Percentiles rank a stretch among this genome's conserved stretches.
Conservation (phyloP, 1,284 basidiomycete genomes). For the Cutaneotrichosporon cutaneum region DNA sequence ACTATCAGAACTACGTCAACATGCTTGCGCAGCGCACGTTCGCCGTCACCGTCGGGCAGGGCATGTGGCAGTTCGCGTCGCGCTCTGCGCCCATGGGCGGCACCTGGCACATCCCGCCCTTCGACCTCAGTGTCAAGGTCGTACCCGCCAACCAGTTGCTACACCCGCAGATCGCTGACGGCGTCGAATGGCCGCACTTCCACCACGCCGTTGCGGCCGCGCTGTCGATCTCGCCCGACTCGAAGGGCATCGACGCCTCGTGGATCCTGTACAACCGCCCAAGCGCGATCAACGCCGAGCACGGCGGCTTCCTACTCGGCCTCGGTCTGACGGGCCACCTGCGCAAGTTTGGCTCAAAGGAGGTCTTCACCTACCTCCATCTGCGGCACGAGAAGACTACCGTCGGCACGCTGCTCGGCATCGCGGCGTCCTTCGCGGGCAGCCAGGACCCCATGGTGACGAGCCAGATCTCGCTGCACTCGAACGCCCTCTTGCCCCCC, state of each 20-base stretch:
- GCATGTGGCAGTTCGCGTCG: conserved; percentile 80
- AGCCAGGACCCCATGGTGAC: conserved; percentile 82
- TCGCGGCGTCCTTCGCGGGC: conserved; percentile 88
- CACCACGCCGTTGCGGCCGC: conserved; percentile 95
- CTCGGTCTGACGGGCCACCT: conserved; percentile 90
- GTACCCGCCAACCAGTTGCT: conserved; percentile 56
- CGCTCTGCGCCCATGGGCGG: conserved; percentile 69
- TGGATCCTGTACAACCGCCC: conserved; percentile 95
- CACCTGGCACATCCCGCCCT: conserved; percentile 72
- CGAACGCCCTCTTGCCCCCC: conserved; percentile 83
- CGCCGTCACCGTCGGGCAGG: conserved; percentile 78
- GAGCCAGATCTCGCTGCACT: conserved; percentile 86
- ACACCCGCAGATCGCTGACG: conserved; percentile 64
- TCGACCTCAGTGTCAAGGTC: conserved; percentile 73
- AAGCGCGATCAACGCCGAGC: conserved; percentile 77
- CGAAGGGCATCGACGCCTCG: conserved; percentile 76
- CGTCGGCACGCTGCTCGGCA: conserved; percentile 85
- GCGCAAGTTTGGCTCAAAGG: conserved; percentile 79
- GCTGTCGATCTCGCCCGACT: conserved; percentile 73
- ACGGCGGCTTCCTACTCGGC: conserved; percentile 92
- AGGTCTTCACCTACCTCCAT: conserved; percentile 80
- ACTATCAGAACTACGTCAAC: conserved; percentile 74
- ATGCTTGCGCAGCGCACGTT: conserved; percentile 80
- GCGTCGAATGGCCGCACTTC: conserved; percentile 88
- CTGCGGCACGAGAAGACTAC: conserved; percentile 94